Conservation (phyloP, 2,329 filamentous ascomycete species). For the Pyrenophora teres region DNA sequence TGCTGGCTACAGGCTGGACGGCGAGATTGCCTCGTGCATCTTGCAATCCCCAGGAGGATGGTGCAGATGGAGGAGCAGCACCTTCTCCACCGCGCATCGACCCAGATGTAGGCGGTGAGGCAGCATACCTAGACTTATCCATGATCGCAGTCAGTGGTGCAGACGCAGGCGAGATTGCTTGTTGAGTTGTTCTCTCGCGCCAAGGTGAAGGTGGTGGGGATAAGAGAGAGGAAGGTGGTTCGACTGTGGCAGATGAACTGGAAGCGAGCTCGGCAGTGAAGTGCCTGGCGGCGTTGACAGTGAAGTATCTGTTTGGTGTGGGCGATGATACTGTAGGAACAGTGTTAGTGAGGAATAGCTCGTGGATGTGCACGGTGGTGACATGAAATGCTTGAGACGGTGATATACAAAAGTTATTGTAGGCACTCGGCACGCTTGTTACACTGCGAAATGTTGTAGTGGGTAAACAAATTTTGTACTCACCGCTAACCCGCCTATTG, state of each 20-base stretch:
- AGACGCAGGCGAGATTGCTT: not conserved
- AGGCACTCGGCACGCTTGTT: too few relatives aligned
- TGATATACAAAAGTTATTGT: too few relatives aligned
- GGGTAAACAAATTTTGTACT: not conserved
- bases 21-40: constrained; percentile 25
- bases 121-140: constrained; percentile 18
- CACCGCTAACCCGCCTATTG: constrained; percentile 6
- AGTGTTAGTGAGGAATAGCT: not conserved
- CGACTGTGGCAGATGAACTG: not conserved
- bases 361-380: too few relatives aligned
- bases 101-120: constrained; percentile 5
- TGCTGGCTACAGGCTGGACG: constrained; percentile 25
- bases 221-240: not conserved
- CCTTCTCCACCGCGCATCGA: not conserved
- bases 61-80: not conserved
- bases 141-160: constrained; percentile 8
- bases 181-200: not conserved
- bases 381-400: too few relatives aligned
- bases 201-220: constrained; percentile 16
- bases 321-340: constrained; percentile 6
- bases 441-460: not conserved
- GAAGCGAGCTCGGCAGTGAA: not conserved
- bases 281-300: constrained; percentile 2
- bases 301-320: constrained; percentile 4
- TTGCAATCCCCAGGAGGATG: not conserved